Percentiles rank a stretch among this genome's conserved stretches.
phyloP scores from a whole-genome alignment of 441 rosid genomes.

The Adansonia grandidieri region DNA sequence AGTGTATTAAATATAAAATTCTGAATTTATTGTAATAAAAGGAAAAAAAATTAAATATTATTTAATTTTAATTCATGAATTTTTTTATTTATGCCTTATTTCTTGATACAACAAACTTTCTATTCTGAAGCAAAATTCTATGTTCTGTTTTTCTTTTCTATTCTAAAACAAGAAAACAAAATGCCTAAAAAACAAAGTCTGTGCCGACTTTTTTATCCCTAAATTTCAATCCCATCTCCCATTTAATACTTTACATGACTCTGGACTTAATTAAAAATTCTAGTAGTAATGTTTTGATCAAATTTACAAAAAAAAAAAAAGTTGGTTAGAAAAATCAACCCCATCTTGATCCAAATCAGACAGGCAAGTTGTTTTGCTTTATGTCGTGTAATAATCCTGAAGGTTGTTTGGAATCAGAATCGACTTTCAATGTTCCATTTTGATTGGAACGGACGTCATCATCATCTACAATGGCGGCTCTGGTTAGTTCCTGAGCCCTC shows the following conservation, averaged over 20 bases:
- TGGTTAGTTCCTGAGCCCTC: conserved; percentile 62
- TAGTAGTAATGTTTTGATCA: background rate
- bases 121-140: background rate
- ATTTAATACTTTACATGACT: background rate
- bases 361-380: background rate
- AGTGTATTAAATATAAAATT: too few relatives aligned
- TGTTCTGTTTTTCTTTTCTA: conserved; percentile 35
- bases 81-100: too few relatives aligned
- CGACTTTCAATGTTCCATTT: background rate
- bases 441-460: conserved; percentile 21
- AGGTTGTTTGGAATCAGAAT: background rate
- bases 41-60: too few relatives aligned
- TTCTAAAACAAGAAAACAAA: background rate
- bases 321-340: background rate
- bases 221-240: background rate
- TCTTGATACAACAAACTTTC: too few relatives aligned
- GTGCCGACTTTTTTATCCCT: background rate
- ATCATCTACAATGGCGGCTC: conserved; percentile 26
- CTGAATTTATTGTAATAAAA: too few relatives aligned
- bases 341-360: background rate
- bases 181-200: background rate
- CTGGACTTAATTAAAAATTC: background rate
- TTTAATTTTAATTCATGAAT: too few relatives aligned
- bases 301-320: background rate
- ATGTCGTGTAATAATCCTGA: background rate